A percentile compares a stretch with the other conserved stretches of the same genome.
These are phyloP conservation scores for Cladosporium sp. DNA, from an alignment of 2,329 filamentous ascomycete species.

Conservation along the genomic window DNA sequence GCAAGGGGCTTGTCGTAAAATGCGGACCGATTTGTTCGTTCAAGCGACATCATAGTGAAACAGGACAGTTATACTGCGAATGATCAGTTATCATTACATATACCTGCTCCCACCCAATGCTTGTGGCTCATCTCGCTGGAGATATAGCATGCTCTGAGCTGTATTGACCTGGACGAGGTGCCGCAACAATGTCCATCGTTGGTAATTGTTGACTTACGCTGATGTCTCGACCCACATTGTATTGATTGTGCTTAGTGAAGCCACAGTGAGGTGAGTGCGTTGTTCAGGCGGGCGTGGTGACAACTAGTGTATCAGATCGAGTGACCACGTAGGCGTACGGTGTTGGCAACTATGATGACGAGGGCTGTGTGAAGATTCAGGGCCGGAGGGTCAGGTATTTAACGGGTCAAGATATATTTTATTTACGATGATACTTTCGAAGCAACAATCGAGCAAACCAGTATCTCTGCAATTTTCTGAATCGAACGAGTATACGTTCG, in stretches of 20 bases:
- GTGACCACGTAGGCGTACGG: neutral
- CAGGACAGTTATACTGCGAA: too few species aligned
- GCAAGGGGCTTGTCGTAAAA: too few species aligned
- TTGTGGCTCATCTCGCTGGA: too few species aligned
- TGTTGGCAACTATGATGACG: neutral
- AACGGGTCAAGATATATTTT: neutral
- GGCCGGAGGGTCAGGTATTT: neutral
- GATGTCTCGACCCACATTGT: neutral
- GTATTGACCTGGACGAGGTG: neutral
- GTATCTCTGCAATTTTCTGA: neutral
- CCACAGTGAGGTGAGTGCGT: neutral
- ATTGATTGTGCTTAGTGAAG: neutral
- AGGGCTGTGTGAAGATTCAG: slow-evolving; percentile 3
- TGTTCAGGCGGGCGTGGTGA: neutral
- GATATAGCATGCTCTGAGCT: neutral
- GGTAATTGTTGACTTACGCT: neutral
- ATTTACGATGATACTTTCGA: neutral
- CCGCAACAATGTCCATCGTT: too few species aligned
- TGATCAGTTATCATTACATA: too few species aligned
- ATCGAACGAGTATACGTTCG: slow-evolving; percentile 2
- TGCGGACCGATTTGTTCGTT: too few species aligned
- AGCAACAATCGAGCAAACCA: neutral
- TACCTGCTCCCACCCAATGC: too few species aligned
- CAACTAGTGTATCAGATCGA: neutral
- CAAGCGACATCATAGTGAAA: too few species aligned